phyloP scores from a whole-genome alignment of 805 yeast genomes.

The Yarrowia sp. region DNA sequence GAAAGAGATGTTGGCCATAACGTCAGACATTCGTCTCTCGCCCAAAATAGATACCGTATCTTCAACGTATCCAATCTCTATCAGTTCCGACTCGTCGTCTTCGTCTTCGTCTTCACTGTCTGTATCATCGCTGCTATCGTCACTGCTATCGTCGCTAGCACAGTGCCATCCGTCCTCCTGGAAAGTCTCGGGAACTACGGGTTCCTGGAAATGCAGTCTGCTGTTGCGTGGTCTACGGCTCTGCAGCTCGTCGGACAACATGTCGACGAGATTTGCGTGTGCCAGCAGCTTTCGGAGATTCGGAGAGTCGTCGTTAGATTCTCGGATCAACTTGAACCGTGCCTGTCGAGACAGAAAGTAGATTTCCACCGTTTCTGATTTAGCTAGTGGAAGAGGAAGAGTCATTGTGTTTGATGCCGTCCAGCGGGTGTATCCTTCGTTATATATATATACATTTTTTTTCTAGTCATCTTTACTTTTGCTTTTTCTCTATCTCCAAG shows the following conservation, averaged over 20 bases:
- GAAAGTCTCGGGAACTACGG: not conserved
- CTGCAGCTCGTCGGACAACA: not conserved
- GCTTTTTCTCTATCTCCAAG: not conserved
- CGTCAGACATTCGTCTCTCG: not conserved
- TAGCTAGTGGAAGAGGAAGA: not conserved
- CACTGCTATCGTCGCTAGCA: not conserved
- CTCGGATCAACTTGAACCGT: constrained; percentile 1
- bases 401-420: not conserved
- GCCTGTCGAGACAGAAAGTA: not conserved
- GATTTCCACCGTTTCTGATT: not conserved
- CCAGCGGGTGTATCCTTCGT: not conserved
- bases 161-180: not conserved
- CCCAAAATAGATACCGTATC: not conserved
- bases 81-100: not conserved
- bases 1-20: too few species aligned
- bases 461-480: too few species aligned
- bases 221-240: not conserved
- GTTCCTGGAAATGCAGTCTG: not conserved
- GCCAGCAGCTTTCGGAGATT: constrained; percentile 12
- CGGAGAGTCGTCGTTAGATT: constrained; percentile 8
- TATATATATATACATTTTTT: not conserved
- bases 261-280: constrained; percentile 12
- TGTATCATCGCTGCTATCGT: not conserved
- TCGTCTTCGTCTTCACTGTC: not conserved
- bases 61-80: not conserved